phyloP scores from a whole-genome alignment of 768 basidiomycete species.

The Favolaschia claudopus region DNA sequence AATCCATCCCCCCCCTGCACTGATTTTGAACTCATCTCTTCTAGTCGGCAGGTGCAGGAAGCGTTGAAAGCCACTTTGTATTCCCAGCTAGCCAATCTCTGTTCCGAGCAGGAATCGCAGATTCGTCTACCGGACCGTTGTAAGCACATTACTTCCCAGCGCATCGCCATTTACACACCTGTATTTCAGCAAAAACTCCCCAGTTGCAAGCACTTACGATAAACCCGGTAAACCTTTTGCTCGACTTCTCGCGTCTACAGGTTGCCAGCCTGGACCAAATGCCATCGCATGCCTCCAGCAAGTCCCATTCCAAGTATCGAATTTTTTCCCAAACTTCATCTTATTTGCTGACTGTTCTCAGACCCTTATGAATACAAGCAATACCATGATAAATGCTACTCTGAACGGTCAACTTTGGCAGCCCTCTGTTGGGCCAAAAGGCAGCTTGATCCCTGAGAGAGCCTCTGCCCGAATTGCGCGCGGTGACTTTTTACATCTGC shows the following conservation, averaged over 20 bases:
- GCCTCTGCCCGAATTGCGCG: slow-evolving; percentile 53
- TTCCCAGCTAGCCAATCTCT: slow-evolving; percentile 45
- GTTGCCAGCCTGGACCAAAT: slow-evolving; percentile 47
- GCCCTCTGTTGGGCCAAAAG: slow-evolving; percentile 58
- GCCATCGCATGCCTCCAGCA: slow-evolving; percentile 54
- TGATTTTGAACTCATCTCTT: neutral
- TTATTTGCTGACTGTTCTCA: slow-evolving; percentile 26
- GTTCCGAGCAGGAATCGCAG: slow-evolving; percentile 61
- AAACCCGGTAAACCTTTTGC: slow-evolving; percentile 59
- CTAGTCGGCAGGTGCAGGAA: slow-evolving; percentile 61
- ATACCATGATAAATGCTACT: slow-evolving; percentile 50
- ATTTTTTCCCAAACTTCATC: neutral
- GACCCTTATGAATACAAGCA: slow-evolving; percentile 58
- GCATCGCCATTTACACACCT: neutral
- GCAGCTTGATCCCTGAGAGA: slow-evolving; percentile 55
- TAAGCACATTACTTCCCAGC: slow-evolving; percentile 33
- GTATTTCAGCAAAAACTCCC: slow-evolving; percentile 56
- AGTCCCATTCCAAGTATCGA: slow-evolving; percentile 51
- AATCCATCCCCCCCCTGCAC: neutral
- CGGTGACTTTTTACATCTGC: slow-evolving; percentile 60
- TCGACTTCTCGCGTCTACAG: slow-evolving; percentile 52
- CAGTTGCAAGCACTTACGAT: slow-evolving; percentile 54
- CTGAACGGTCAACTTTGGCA: slow-evolving; percentile 66
- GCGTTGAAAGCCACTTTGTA: slow-evolving; percentile 56
- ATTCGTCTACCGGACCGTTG: slow-evolving; percentile 64